Percentiles rank a stretch among this genome's conserved stretches.
Conservation (phyloP, 148 eudicot species). For the Persicaria maculosa region DNA sequence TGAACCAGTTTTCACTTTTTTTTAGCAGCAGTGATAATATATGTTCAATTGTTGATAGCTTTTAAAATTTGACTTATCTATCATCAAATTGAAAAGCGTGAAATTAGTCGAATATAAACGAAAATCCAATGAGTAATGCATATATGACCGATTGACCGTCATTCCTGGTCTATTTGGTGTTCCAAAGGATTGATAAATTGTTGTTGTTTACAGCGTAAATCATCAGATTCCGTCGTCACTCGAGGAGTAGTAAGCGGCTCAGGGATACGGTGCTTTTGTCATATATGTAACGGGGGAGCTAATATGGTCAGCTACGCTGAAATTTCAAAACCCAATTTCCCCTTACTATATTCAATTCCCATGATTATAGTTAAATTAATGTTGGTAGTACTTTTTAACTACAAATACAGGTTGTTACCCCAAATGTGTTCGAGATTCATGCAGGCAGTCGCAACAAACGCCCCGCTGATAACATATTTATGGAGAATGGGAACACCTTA, state of each 20-base stretch:
- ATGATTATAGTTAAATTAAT: neutral
- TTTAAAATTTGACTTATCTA: too few species aligned
- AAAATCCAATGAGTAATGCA: too few species aligned
- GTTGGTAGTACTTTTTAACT: neutral
- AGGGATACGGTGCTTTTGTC: slow-evolving; percentile 59
- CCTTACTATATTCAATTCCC: neutral
- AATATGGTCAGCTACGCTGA: slow-evolving; percentile 27
- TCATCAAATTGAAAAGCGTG: too few species aligned
- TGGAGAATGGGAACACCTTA: slow-evolving; percentile 61
- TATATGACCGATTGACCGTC: too few species aligned
- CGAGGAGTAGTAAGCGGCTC: slow-evolving; percentile 47
- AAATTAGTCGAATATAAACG: too few species aligned
- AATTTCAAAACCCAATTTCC: neutral
- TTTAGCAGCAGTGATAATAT: too few species aligned
- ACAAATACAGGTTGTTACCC: slow-evolving; percentile 52
- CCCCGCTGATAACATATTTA: slow-evolving; percentile 60
- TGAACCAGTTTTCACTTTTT: too few species aligned
- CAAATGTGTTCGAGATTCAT: slow-evolving; percentile 65
- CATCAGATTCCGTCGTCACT: slow-evolving; percentile 25
- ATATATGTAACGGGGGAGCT: slow-evolving; percentile 35
- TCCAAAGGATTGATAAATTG: neutral
- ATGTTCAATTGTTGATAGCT: too few species aligned
- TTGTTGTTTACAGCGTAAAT: slow-evolving; percentile 20
- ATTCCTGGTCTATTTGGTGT: too few species aligned
- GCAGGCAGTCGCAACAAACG: slow-evolving; percentile 77